Evolutionary conservation across 257 asterid species (phyloP).

Genomic region (Fraxinus americana): DNA sequence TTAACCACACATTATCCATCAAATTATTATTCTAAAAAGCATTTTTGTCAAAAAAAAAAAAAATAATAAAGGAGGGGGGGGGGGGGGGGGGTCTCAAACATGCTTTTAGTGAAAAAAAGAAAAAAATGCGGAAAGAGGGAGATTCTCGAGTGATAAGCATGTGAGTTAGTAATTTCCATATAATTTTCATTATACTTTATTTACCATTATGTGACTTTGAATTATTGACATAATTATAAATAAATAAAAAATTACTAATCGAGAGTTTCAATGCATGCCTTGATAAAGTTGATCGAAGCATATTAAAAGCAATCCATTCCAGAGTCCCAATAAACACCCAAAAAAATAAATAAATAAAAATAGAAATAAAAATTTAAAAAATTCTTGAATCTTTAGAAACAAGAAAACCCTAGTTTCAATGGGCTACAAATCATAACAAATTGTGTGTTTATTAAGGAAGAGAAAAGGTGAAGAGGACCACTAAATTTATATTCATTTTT

Average conservation of each 20-base stretch:
- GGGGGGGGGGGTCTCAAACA: too few relatives aligned
- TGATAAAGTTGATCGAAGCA: constrained; percentile 34
- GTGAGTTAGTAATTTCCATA: constrained; percentile 22
- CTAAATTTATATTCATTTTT: neutral
- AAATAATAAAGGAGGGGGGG: too few relatives aligned
- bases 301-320: neutral
- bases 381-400: neutral
- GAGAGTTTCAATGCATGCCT: constrained; percentile 47
- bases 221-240: neutral
- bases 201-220: neutral
- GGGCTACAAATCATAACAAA: neutral
- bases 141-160: constrained; percentile 36
- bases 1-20: too few relatives aligned
- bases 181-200: neutral
- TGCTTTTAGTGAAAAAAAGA: neutral
- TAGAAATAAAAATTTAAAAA: neutral
- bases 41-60: too few relatives aligned
- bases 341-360: neutral
- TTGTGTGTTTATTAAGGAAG: neutral
- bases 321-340: neutral
- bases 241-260: constrained; percentile 19
- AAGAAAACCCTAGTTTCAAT: neutral
- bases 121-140: neutral
- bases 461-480: neutral
- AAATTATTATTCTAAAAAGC: too few relatives aligned